These are phyloP conservation scores for Cyathus olla DNA, from an alignment of 1,284 basidiomycete genomes.

Conservation along the genomic window DNA sequence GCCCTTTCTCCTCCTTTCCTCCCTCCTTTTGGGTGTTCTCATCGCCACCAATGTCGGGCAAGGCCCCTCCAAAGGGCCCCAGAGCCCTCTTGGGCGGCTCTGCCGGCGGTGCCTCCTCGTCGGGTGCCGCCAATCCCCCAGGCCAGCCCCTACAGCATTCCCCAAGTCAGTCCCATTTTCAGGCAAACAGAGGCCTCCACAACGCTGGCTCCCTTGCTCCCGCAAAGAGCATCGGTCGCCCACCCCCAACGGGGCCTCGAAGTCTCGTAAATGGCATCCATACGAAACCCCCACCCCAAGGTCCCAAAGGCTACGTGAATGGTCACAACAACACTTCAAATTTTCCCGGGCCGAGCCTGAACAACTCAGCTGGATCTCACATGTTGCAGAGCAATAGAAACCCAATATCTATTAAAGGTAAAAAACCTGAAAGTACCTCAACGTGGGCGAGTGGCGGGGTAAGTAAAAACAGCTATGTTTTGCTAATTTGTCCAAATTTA, in stretches of 20 bases:
- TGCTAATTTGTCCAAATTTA: conserved; percentile 4
- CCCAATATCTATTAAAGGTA: conserved; percentile 48
- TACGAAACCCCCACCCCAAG: conserved; percentile 24
- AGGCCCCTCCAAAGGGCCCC: conserved; percentile 78
- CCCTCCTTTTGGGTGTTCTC: background rate
- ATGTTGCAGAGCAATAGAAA: conserved; percentile 37
- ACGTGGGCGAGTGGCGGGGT: conserved; percentile 21
- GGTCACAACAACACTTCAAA: conserved; percentile 20
- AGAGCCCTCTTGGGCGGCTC: conserved; percentile 64
- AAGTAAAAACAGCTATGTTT: conserved; percentile 12
- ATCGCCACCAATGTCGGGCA: conserved; percentile 69
- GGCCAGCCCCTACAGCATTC: conserved; percentile 29
- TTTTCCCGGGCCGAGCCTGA: conserved; percentile 19
- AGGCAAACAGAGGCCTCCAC: conserved; percentile 32
- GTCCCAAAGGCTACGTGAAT: conserved; percentile 39
- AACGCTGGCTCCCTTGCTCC: conserved; percentile 20
- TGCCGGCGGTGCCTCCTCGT: conserved; percentile 36
- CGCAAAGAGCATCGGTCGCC: conserved; percentile 55
- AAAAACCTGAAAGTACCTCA: conserved; percentile 37
- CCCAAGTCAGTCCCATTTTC: conserved; percentile 18
- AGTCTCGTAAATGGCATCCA: conserved; percentile 55
- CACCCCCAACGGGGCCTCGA: conserved; percentile 69
- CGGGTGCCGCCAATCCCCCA: conserved; percentile 32
- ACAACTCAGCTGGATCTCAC: conserved; percentile 25
- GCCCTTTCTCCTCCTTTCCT: conserved; percentile 3